Percentiles rank a stretch among this genome's conserved stretches.
Evolutionary conservation across 2,329 filamentous ascomycete species (phyloP).

Genomic region (Alternaria brassicicola): DNA sequence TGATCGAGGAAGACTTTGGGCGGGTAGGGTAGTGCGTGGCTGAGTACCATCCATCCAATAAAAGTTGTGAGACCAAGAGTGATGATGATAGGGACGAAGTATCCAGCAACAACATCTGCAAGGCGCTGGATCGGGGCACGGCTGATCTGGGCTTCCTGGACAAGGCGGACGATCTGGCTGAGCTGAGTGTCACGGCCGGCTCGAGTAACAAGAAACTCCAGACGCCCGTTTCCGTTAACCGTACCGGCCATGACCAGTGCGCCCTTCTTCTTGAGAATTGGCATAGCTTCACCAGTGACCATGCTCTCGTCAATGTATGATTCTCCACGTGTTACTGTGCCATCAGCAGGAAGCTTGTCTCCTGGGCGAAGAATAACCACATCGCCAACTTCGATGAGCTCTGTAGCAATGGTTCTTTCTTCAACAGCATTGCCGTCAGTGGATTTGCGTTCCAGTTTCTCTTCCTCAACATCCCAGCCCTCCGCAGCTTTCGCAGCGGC

Average conservation of each 20-base stretch:
- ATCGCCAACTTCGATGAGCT: slow-evolving; percentile 91
- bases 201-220: slow-evolving; percentile 91
- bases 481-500: slow-evolving; percentile 90
- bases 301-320: slow-evolving; percentile 97
- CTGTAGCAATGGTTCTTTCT: slow-evolving; percentile 86
- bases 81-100: slow-evolving; percentile 91
- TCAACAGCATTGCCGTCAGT: slow-evolving; percentile 69
- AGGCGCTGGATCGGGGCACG: slow-evolving; percentile 93
- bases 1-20: slow-evolving; percentile 84
- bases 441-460: slow-evolving; percentile 53
- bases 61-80: slow-evolving; percentile 85
- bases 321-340: slow-evolving; percentile 82
- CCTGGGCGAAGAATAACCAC: slow-evolving; percentile 91
- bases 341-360: slow-evolving; percentile 96
- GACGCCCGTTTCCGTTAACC: slow-evolving; percentile 88
- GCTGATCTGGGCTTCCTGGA: slow-evolving; percentile 94
- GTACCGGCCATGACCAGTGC: slow-evolving; percentile 86
- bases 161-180: slow-evolving; percentile 97
- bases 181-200: slow-evolving; percentile 95
- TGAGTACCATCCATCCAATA: slow-evolving; percentile 90
- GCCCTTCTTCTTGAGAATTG: slow-evolving; percentile 85
- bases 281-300: slow-evolving; percentile 97
- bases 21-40: slow-evolving; percentile 81
- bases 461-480: slow-evolving; percentile 65
- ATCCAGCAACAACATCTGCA: slow-evolving; percentile 88